phyloP scores from a whole-genome alignment of 345 rosid species.

The Chamaenerion angustifolium region DNA sequence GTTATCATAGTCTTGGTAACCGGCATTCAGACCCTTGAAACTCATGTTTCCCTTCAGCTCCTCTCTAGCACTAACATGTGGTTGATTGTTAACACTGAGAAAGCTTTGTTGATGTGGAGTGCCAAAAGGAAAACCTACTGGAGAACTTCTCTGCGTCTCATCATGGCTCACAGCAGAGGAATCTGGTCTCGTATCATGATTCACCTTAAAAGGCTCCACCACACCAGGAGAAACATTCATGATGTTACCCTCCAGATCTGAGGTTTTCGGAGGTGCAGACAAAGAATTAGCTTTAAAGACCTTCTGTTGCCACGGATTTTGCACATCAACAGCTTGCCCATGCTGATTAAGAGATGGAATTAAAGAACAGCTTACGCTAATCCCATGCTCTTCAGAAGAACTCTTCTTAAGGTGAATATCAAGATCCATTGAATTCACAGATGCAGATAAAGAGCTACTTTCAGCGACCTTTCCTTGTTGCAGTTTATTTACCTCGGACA shows the following conservation, averaged over 20 bases:
- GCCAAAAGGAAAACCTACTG: slow-evolving; percentile 5
- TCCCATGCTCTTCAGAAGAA: no score
- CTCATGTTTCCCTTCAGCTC: slow-evolving; percentile 11
- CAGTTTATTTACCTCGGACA: no score
- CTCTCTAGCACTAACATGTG: slow-evolving; percentile 7
- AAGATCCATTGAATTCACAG: no score
- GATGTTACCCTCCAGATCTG: background rate
- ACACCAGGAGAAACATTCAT: background rate
- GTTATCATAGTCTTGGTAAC: slow-evolving; percentile 6
- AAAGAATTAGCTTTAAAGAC: slow-evolving; percentile 9
- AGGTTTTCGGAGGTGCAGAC: slow-evolving; percentile 1
- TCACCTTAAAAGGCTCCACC: background rate
- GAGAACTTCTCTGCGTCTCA: slow-evolving; percentile 8
- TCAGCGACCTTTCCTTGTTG: no score
- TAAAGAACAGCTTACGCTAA: no score
- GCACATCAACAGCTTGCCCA: background rate
- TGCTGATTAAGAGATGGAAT: no score
- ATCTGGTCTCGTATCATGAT: background rate
- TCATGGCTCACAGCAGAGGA: slow-evolving; percentile 1
- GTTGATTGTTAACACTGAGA: slow-evolving; percentile 1
- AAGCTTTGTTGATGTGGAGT: slow-evolving; percentile 9
- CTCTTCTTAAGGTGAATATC: no score
- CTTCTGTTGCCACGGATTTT: slow-evolving; percentile 11
- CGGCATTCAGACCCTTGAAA: slow-evolving; percentile 10
- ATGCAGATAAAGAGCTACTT: no score